Evolutionary conservation across 1,284 basidiomycete species (phyloP).

Genomic region (Cryptococcus sp.): DNA sequence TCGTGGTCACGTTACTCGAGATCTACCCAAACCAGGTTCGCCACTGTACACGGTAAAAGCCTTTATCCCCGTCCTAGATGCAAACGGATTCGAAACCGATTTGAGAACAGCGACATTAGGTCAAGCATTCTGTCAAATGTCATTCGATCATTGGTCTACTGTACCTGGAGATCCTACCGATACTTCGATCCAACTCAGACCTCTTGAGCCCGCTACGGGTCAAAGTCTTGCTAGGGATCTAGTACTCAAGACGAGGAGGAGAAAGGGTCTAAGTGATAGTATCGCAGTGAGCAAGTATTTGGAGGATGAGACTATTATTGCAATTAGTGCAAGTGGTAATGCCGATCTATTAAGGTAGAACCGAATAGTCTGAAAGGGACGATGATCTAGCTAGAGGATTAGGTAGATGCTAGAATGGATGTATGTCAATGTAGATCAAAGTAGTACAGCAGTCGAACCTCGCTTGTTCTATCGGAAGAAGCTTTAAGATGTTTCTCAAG

Average conservation of each 20-base stretch:
- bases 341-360: constrained; percentile 71
- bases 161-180: constrained; percentile 98
- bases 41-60: constrained; percentile 97
- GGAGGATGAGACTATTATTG: constrained; percentile 73
- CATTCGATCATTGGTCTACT: constrained; percentile 97
- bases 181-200: constrained; percentile 87
- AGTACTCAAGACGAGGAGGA: constrained; percentile 89
- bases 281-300: constrained; percentile 91
- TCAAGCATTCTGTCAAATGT: constrained; percentile 92
- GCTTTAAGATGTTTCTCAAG: no score
- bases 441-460: no score
- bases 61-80: constrained; percentile 94
- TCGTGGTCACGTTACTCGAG: constrained; percentile 95
- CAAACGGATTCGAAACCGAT: constrained; percentile 98
- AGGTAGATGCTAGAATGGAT: no score
- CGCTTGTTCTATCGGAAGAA: no score
- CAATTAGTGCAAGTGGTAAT: constrained; percentile 83
- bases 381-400: no score
- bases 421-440: no score
- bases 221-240: constrained; percentile 88
- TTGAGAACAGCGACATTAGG: constrained; percentile 94
- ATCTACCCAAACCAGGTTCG: constrained; percentile 94
- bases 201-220: constrained; percentile 93
- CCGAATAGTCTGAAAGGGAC: no score
- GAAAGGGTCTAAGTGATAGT: constrained; percentile 91